phyloP scores from a whole-genome alignment of 305 asterid genomes.

The Solanum hybrid region DNA sequence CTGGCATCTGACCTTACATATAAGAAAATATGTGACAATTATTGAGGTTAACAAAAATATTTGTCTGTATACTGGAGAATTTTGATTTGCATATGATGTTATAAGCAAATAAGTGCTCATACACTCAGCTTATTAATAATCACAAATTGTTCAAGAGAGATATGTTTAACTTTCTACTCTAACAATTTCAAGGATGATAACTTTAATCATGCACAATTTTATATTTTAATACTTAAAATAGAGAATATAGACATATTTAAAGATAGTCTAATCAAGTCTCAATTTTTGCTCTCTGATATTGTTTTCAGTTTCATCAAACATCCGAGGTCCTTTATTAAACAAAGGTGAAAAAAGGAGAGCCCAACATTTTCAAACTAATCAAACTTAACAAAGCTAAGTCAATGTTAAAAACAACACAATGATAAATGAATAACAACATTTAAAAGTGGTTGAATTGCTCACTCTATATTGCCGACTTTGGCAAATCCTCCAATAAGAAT shows the following conservation, averaged over 20 bases:
- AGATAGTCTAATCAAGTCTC: background rate
- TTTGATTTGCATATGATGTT: background rate
- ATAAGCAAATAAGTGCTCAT: background rate
- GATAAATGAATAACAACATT: background rate
- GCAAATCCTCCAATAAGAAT: slow-evolving; percentile 88
- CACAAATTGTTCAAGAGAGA: background rate
- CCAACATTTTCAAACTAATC: background rate
- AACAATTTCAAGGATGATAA: background rate
- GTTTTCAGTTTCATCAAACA: background rate
- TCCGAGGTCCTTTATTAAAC: background rate
- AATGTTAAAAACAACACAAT: background rate
- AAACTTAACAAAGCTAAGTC: background rate
- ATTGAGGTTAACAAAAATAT: background rate
- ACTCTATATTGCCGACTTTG: slow-evolving; percentile 59
- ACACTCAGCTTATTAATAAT: background rate
- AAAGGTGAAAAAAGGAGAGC: background rate
- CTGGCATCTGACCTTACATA: background rate
- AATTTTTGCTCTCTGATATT: background rate
- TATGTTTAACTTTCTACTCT: background rate
- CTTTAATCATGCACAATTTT: background rate
- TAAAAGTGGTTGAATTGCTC: slow-evolving; percentile 24
- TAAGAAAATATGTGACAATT: background rate
- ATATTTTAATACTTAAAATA: background rate
- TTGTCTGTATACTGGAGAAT: background rate
- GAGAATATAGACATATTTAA: background rate